Evolutionary conservation across 2,329 filamentous ascomycete species (phyloP).

Genomic region (Ceratocystis variospora): DNA sequence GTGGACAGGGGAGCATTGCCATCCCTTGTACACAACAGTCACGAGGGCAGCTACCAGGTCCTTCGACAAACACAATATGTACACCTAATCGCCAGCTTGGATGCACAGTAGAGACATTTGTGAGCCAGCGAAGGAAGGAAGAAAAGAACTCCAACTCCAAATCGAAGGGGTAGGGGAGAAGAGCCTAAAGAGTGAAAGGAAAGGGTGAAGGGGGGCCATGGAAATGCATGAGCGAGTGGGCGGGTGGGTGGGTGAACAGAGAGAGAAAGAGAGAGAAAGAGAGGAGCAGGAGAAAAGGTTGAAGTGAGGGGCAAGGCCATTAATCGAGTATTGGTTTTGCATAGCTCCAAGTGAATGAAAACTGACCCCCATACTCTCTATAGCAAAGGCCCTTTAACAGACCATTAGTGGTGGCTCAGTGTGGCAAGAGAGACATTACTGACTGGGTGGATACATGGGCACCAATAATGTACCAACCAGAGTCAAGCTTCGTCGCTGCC

Average conservation of each 20-base stretch:
- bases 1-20: background rate
- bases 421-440: constrained; percentile 1
- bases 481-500: background rate
- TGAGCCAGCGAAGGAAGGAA: background rate
- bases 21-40: background rate
- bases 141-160: background rate
- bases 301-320: background rate
- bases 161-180: background rate
- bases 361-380: background rate
- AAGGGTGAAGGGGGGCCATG: background rate
- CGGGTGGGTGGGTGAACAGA: background rate
- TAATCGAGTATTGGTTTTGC: too few species aligned
- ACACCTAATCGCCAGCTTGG: background rate
- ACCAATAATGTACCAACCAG: background rate
- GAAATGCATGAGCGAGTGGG: too few species aligned
- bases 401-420: background rate
- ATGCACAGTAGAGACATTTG: background rate
- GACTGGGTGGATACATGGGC: background rate
- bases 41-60: background rate
- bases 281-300: background rate
- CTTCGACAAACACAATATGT: background rate
- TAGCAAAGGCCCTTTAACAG: background rate
- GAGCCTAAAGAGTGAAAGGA: background rate
- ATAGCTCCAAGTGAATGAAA: background rate
- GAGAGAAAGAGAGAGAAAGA: background rate